Conservation (phyloP, 108 stramenopile genomes). For the Fragilariopsis cylindrus region DNA sequence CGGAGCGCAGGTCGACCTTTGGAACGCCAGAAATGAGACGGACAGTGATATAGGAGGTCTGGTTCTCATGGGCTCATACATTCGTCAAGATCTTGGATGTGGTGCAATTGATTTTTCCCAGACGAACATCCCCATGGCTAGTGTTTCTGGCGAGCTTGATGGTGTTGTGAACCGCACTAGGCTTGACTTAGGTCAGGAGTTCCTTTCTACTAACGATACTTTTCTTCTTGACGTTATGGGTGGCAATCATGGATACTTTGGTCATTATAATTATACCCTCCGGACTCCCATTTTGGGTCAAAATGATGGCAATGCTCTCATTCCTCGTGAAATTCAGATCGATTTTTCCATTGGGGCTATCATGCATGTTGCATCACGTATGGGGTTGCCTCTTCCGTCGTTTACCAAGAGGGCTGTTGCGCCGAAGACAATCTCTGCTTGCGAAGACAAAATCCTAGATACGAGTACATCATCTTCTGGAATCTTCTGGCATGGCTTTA, state of each 20-base stretch:
- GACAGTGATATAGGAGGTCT: constrained; percentile 29
- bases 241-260: constrained; percentile 40
- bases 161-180: constrained; percentile 22
- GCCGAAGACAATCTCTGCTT: too few relatives aligned
- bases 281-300: constrained; percentile 20
- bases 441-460: too few relatives aligned
- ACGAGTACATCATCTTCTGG: too few relatives aligned
- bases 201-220: constrained; percentile 4
- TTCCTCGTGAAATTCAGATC: constrained; percentile 24
- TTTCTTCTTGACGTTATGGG: constrained; percentile 25
- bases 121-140: constrained; percentile 32
- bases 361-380: neutral
- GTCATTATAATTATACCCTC: constrained; percentile 30
- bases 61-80: constrained; percentile 32
- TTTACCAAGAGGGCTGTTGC: neutral
- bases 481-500: too few relatives aligned
- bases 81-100: constrained; percentile 28
- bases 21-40: neutral
- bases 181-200: neutral
- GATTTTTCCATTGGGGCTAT: constrained; percentile 13
- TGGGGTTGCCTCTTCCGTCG: neutral
- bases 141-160: constrained; percentile 30
- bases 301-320: constrained; percentile 29
- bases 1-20: constrained; percentile 26
- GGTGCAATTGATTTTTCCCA: constrained; percentile 23